A percentile compares a stretch with the other conserved stretches of the same genome.
phyloP scores from a whole-genome alignment of 2,329 filamentous ascomycete genomes.

The Ophiocordyceps unilateralis region DNA sequence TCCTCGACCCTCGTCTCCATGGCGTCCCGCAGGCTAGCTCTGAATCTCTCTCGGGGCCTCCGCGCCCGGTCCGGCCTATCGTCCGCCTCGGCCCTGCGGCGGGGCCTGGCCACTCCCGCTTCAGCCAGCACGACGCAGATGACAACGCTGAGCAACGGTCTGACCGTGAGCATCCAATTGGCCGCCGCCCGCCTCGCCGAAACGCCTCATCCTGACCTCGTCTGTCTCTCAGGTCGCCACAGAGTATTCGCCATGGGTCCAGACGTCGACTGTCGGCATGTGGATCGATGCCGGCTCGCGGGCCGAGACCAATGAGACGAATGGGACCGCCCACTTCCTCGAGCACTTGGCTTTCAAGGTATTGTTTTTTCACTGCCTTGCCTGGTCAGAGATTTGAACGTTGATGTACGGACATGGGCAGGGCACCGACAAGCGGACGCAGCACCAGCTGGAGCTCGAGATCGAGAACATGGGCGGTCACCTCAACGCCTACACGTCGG shows the following conservation, averaged over 20 bases:
- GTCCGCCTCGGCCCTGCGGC: conserved; percentile 57
- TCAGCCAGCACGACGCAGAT: conserved; percentile 71
- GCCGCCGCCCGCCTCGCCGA: no score
- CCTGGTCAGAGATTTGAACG: neutral
- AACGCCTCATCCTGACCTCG: conserved; percentile 8
- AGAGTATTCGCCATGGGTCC: conserved; percentile 93
- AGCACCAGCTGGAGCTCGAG: conserved; percentile 96
- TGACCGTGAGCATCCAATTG: conserved; percentile 56
- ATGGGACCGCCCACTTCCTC: conserved; percentile 98
- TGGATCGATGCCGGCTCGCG: conserved; percentile 99
- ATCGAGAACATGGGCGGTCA: conserved; percentile 99
- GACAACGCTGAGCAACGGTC: conserved; percentile 90
- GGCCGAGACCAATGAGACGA: conserved; percentile 95
- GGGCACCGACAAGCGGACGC: conserved; percentile 87
- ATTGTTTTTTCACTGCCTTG: conserved; percentile 8
- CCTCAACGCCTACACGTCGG: conserved; percentile 98
- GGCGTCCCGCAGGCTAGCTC: conserved; percentile 94
- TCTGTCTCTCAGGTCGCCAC: conserved; percentile 61
- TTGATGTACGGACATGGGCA: conserved; percentile 13
- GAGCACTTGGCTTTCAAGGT: conserved; percentile 99
- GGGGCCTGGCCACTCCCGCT: conserved; percentile 82
- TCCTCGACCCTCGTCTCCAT: conserved; percentile 41
- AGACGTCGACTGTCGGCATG: conserved; percentile 94
- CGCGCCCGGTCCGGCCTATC: conserved; percentile 75
- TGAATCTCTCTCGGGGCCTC: conserved; percentile 82